Conservation (phyloP, 768 basidiomycete genomes). For the Rhizopogon sp. region DNA sequence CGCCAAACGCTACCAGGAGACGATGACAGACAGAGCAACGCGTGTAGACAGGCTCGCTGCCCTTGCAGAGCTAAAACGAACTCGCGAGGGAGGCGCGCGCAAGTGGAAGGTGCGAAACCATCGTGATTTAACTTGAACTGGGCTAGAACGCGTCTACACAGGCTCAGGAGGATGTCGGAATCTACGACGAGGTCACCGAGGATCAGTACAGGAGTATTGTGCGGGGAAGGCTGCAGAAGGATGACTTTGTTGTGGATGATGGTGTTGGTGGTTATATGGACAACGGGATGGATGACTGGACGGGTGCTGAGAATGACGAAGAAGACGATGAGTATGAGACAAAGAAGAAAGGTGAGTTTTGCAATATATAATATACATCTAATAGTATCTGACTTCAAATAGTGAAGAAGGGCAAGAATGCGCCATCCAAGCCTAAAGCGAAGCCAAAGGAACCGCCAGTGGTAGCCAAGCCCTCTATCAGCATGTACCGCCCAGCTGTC, state of each 20-base stretch:
- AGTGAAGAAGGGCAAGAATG: slow-evolving; percentile 21
- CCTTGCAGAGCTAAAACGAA: slow-evolving; percentile 50
- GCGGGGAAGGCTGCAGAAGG: slow-evolving; percentile 68
- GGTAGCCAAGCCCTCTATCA: slow-evolving; percentile 54
- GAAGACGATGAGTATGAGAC: slow-evolving; percentile 33
- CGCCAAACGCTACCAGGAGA: slow-evolving; percentile 2
- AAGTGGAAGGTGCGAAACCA: slow-evolving; percentile 47
- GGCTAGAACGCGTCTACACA: slow-evolving; percentile 22
- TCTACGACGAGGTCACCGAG: slow-evolving; percentile 90
- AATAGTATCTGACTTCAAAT: slow-evolving; percentile 3
- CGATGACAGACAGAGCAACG: slow-evolving; percentile 24
- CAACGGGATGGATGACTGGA: slow-evolving; percentile 96
- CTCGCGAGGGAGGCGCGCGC: slow-evolving; percentile 54
- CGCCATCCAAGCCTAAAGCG: slow-evolving; percentile 30
- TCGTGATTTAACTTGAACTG: neutral
- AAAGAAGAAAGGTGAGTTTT: slow-evolving; percentile 36
- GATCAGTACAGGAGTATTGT: slow-evolving; percentile 88
- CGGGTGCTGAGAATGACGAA: slow-evolving; percentile 50
- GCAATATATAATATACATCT: neutral
- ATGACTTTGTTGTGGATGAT: slow-evolving; percentile 97
- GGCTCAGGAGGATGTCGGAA: slow-evolving; percentile 53
- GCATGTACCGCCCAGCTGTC: slow-evolving; percentile 73
- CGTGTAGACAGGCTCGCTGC: slow-evolving; percentile 34
- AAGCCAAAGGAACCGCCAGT: slow-evolving; percentile 46
- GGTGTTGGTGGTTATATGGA: slow-evolving; percentile 89